These are phyloP conservation scores for Colletotrichum sidae DNA, from an alignment of 2,329 filamentous ascomycete genomes.

Conservation along the genomic window DNA sequence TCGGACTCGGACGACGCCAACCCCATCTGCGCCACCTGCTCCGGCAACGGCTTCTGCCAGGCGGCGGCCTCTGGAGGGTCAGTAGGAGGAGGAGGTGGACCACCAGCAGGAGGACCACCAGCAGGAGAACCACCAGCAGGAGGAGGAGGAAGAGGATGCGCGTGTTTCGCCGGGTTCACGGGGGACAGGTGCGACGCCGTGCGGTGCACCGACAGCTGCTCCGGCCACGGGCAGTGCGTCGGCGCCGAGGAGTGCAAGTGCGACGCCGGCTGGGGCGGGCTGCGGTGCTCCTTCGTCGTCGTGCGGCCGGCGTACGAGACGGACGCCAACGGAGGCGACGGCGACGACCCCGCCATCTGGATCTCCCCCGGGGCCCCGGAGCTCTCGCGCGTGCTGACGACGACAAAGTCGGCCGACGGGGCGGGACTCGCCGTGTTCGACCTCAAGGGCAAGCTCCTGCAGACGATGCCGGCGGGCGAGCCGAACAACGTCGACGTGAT, in stretches of 20 bases:
- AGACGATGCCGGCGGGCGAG: slow-evolving; percentile 56
- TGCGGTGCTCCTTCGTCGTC: slow-evolving; percentile 58
- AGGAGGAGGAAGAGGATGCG: slow-evolving; percentile 42
- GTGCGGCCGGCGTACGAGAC: slow-evolving; percentile 56
- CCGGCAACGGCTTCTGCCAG: slow-evolving; percentile 52
- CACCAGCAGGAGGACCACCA: no score
- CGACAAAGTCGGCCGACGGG: slow-evolving; percentile 61
- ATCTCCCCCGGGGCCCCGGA: slow-evolving; percentile 54
- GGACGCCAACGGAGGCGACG: slow-evolving; percentile 56
- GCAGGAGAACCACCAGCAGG: no score
- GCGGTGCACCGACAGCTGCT: slow-evolving; percentile 55
- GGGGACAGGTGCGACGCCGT: slow-evolving; percentile 50
- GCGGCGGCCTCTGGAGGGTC: slow-evolving; percentile 22
- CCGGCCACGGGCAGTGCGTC: slow-evolving; percentile 53
- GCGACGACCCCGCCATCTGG: slow-evolving; percentile 62
- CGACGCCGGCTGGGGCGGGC: slow-evolving; percentile 55
- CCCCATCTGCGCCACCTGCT: slow-evolving; percentile 48
- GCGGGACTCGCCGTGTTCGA: slow-evolving; percentile 63
- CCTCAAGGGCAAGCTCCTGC: slow-evolving; percentile 58
- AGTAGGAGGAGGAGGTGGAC: slow-evolving; percentile 1
- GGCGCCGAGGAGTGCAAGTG: slow-evolving; percentile 56
- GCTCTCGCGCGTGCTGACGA: slow-evolving; percentile 62
- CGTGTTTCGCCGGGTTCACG: slow-evolving; percentile 57
- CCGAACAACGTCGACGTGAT: slow-evolving; percentile 68
- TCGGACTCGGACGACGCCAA: slow-evolving; percentile 37